Conservation (phyloP, 257 asterid species). For the Eucommia ulmoides region DNA sequence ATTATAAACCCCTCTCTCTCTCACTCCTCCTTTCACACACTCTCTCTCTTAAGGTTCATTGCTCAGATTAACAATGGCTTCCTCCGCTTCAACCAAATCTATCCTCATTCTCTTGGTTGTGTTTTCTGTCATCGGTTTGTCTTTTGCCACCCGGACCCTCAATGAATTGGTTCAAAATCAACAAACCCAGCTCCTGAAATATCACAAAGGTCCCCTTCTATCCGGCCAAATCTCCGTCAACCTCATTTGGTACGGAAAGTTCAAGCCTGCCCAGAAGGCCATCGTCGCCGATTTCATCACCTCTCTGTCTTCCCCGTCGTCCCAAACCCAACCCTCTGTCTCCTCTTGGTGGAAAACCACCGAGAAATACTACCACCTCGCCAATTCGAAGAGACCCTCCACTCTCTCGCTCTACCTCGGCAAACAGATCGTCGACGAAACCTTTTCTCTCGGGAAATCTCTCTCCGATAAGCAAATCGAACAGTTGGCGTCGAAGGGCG, state of each 20-base stretch:
- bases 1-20: no score
- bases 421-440: conserved; percentile 27
- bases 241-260: conserved; percentile 59
- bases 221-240: conserved; percentile 46
- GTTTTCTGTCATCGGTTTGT: conserved; percentile 13
- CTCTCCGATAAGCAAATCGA: conserved; percentile 39
- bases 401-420: conserved; percentile 28
- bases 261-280: conserved; percentile 53
- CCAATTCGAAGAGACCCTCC: conserved; percentile 26
- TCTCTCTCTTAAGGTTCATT: no score
- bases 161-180: conserved; percentile 11
- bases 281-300: conserved; percentile 54
- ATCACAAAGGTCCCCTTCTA: conserved; percentile 64
- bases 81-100: no score
- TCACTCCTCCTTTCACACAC: no score
- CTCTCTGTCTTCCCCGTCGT: conserved; percentile 24
- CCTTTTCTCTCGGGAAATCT: conserved; percentile 42
- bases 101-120: conserved; percentile 18
- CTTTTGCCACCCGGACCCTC: conserved; percentile 23
- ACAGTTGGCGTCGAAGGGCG: conserved; percentile 45
- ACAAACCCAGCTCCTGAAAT: conserved; percentile 25
- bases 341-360: conserved; percentile 62
- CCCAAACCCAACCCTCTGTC: conserved; percentile 38
- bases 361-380: conserved; percentile 46
- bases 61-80: no score